Evolutionary conservation across 1,284 basidiomycete species (phyloP).

Genomic region (Stygiomarasmius scandens): DNA sequence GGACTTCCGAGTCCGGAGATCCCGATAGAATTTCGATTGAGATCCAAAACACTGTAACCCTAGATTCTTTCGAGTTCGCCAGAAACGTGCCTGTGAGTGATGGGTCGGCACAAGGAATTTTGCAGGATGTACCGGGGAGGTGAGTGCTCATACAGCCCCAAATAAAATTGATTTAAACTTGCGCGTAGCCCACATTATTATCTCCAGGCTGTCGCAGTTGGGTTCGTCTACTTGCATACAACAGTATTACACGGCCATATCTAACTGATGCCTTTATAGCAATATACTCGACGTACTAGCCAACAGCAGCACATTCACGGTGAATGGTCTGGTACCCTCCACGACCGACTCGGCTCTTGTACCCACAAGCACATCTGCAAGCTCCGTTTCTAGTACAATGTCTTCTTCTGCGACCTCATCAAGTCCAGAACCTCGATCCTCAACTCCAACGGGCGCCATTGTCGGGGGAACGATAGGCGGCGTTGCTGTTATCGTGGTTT

Average conservation of each 20-base stretch:
- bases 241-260: neutral
- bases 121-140: neutral
- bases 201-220: neutral
- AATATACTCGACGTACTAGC: neutral
- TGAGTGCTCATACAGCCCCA: neutral
- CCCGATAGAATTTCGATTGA: neutral
- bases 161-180: no score
- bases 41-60: neutral
- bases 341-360: neutral
- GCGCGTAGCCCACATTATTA: neutral
- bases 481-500: neutral
- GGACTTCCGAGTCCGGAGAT: neutral
- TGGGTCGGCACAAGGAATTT: neutral
- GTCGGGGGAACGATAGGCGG: neutral
- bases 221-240: neutral
- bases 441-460: neutral
- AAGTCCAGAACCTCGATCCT: no score
- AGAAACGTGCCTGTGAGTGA: neutral
- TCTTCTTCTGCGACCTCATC: neutral
- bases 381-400: neutral
- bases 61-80: conserved; percentile 1
- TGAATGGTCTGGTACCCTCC: neutral
- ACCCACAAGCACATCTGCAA: neutral
- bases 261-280: no score
- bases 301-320: neutral